Evolutionary conservation across 108 stramenopile species (phyloP).

Genomic region (Mediolabrus comicus): DNA sequence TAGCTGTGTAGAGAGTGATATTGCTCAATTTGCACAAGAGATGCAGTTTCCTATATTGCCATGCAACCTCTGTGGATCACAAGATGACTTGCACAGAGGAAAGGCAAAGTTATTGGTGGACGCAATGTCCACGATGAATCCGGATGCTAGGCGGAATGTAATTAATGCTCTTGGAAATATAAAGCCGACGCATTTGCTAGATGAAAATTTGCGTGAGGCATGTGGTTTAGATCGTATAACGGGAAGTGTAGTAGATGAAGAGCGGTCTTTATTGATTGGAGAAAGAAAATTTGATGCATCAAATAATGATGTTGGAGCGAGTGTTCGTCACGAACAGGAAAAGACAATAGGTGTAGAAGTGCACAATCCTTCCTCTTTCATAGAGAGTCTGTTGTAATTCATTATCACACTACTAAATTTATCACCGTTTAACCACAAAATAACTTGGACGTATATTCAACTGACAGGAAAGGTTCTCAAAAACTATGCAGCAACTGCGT

Average conservation of each 20-base stretch:
- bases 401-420: conserved; percentile 3
- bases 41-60: too few relatives aligned
- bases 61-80: conserved; percentile 56
- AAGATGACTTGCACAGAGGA: conserved; percentile 48
- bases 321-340: too few relatives aligned
- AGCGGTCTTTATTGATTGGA: too few relatives aligned
- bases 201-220: conserved; percentile 35
- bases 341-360: neutral
- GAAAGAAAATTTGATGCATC: too few relatives aligned
- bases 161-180: conserved; percentile 37
- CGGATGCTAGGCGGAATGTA: conserved; percentile 49
- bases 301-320: too few relatives aligned
- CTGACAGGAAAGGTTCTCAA: neutral
- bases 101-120: conserved; percentile 41
- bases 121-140: conserved; percentile 34
- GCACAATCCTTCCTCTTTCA: neutral
- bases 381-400: neutral
- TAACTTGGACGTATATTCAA: neutral
- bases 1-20: too few relatives aligned
- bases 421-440: neutral
- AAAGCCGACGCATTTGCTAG: conserved; percentile 48
- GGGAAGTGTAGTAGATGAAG: conserved; percentile 19
- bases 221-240: conserved; percentile 56
- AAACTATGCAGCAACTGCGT: neutral
- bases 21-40: too few relatives aligned